A percentile compares a stretch with the other conserved stretches of the same genome.
These are phyloP conservation scores for Xylaria flabelliformis DNA, from an alignment of 495 filamentous ascomycete genomes.

Conservation along the genomic window DNA sequence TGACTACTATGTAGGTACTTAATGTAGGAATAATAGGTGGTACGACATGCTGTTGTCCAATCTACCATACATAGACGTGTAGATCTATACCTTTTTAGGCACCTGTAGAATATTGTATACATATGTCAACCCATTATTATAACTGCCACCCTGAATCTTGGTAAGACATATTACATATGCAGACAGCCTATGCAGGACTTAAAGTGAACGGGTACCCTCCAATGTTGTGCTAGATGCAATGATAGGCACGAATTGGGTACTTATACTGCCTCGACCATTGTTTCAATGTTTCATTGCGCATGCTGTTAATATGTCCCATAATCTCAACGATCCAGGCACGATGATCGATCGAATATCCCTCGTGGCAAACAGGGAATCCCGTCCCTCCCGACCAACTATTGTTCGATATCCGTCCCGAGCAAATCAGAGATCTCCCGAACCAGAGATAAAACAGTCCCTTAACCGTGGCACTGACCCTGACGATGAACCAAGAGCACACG, in stretches of 20 bases:
- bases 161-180: background rate
- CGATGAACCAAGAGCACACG: background rate
- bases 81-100: background rate
- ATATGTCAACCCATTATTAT: background rate
- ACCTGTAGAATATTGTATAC: background rate
- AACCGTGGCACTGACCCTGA: background rate
- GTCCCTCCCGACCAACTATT: background rate
- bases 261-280: background rate
- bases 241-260: background rate
- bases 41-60: background rate
- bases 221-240: background rate
- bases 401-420: conserved; percentile 7
- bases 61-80: background rate
- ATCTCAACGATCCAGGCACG: background rate
- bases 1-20: too few species aligned
- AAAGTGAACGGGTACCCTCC: background rate
- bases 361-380: conserved; percentile 28
- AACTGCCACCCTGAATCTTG: background rate
- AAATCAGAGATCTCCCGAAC: conserved; percentile 11
- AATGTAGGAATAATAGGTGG: conserved; percentile 1
- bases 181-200: background rate
- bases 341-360: conserved; percentile 24
- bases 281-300: conserved; percentile 1
- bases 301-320: conserved; percentile 2
- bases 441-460: conserved; percentile 12